Evolutionary conservation across 139 green algal genomes (phyloP).

Genomic region (Chlorella vulgaris): DNA sequence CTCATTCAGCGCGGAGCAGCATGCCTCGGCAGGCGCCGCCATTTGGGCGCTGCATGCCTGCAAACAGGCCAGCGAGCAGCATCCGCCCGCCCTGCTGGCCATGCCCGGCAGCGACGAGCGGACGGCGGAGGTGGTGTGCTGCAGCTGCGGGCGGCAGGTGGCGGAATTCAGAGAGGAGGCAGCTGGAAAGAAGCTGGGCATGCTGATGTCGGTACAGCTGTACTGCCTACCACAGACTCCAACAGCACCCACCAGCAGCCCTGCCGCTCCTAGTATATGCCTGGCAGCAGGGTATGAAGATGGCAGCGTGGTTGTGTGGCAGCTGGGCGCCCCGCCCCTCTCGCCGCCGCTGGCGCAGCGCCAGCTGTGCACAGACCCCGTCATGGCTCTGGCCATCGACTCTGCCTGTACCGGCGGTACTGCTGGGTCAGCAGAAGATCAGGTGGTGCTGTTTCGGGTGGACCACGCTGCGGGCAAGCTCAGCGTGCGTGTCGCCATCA

Average conservation of each 20-base stretch:
- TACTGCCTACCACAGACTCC: conserved; percentile 17
- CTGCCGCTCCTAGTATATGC: neutral
- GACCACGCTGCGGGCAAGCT: neutral
- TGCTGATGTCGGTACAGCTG: conserved; percentile 51
- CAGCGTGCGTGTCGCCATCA: neutral
- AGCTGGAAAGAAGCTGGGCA: conserved; percentile 41
- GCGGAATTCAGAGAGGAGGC: conserved; percentile 7
- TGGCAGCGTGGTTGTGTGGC: conserved; percentile 57
- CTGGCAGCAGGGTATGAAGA: conserved; percentile 61
- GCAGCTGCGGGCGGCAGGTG: conserved; percentile 10
- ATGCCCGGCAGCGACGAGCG: conserved; percentile 13
- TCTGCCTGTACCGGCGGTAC: conserved; percentile 18
- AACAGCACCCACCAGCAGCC: neutral
- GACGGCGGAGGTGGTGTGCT: conserved; percentile 29
- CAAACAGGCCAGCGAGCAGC: neutral
- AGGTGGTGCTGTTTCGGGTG: conserved; percentile 37
- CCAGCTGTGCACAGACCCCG: conserved; percentile 52
- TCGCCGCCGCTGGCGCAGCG: neutral
- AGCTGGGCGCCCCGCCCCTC: neutral
- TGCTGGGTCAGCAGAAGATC: conserved; percentile 45
- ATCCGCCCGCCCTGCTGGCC: conserved; percentile 12
- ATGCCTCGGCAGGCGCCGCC: neutral
- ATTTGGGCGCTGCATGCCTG: conserved; percentile 19
- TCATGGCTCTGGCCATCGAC: conserved; percentile 50
- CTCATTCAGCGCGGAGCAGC: neutral